A percentile compares a stretch with the other conserved stretches of the same genome.
phyloP scores from a whole-genome alignment of 305 asterid species.

The Fraxinus sp. region DNA sequence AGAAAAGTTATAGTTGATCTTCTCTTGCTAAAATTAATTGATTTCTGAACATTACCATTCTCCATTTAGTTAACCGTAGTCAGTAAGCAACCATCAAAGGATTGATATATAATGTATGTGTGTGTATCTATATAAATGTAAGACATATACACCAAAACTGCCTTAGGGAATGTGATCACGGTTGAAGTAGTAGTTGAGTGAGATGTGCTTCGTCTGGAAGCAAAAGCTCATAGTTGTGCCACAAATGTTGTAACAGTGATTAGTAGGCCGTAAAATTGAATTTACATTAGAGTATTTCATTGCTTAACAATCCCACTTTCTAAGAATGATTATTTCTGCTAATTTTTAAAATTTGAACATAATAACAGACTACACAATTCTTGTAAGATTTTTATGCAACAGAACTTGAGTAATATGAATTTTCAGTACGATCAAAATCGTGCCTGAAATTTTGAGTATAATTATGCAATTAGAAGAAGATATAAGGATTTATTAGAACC shows the following conservation, averaged over 20 bases:
- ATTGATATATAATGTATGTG: background rate
- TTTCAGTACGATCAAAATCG: background rate
- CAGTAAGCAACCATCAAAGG: background rate
- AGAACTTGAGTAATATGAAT: background rate
- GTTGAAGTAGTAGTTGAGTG: background rate
- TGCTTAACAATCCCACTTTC: background rate
- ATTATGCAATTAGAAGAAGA: background rate
- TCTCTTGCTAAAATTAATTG: constrained; percentile 9
- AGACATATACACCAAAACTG: background rate
- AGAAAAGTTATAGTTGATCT: background rate
- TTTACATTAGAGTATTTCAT: background rate
- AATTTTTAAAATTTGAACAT: background rate
- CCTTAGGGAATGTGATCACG: background rate
- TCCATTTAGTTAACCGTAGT: constrained; percentile 17
- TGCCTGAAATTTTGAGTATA: background rate
- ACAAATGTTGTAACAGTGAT: background rate
- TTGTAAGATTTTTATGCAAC: background rate
- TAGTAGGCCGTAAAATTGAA: background rate
- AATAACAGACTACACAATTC: background rate
- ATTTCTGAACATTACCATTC: constrained; percentile 10
- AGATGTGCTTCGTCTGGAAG: background rate
- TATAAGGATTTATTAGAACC: background rate
- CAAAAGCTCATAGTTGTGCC: background rate
- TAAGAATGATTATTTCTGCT: background rate
- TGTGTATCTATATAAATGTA: background rate